phyloP scores from a whole-genome alignment of 208 protist species.

The Crithidia sp. region DNA sequence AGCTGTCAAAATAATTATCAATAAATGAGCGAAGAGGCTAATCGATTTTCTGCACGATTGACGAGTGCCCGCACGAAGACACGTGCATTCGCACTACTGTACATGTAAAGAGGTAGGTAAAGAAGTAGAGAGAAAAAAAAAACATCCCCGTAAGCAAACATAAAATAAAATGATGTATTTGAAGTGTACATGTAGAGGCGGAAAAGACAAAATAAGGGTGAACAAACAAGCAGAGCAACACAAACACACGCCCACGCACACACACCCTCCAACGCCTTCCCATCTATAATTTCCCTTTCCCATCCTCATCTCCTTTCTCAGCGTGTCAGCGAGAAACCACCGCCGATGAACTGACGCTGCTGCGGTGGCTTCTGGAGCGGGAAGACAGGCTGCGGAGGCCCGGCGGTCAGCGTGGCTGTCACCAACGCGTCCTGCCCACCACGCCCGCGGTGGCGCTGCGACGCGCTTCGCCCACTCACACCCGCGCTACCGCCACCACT shows the following conservation, averaged over 20 bases:
- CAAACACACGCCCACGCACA: not conserved
- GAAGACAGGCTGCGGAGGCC: conserved; percentile 61
- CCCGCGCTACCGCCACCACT: too few relatives aligned
- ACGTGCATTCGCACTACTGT: not conserved
- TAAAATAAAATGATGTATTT: conserved; percentile 1
- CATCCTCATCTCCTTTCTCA: not conserved
- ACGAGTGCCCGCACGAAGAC: not conserved
- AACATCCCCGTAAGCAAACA: conserved; percentile 4
- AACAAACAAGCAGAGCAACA: not conserved
- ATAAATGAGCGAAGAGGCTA: not conserved
- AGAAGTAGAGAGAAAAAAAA: conserved; percentile 12
- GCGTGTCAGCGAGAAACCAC: conserved; percentile 73
- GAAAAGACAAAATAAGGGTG: not conserved
- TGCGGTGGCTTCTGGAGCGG: conserved; percentile 60
- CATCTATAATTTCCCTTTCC: too few relatives aligned
- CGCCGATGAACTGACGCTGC: conserved; percentile 77
- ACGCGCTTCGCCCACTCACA: not conserved
- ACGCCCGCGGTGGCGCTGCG: not conserved
- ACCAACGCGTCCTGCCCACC: conserved; percentile 28
- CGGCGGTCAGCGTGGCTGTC: conserved; percentile 56
- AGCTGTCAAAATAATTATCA: too few relatives aligned
- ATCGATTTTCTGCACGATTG: too few relatives aligned
- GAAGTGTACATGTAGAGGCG: not conserved
- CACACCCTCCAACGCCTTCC: too few relatives aligned
- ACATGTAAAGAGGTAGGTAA: not conserved